These are phyloP conservation scores for Colletotrichum gloeosporioides DNA, from an alignment of 2,329 filamentous ascomycete species.

Conservation along the genomic window DNA sequence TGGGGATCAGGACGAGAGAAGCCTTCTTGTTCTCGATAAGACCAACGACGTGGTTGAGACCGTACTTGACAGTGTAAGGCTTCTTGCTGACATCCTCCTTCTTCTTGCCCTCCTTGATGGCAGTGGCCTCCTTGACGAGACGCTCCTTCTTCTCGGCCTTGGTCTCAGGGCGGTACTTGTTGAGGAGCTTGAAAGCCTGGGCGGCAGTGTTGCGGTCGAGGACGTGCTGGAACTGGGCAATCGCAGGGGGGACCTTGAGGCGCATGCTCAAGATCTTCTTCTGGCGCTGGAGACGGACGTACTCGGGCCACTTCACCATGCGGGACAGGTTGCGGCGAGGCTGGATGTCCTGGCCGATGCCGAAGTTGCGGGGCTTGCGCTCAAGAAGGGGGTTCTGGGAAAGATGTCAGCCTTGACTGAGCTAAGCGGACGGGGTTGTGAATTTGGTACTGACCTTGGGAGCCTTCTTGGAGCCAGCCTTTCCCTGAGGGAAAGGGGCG, in stretches of 20 bases:
- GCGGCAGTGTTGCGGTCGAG: constrained; percentile 96
- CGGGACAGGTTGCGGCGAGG: constrained; percentile 92
- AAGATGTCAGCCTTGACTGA: constrained; percentile 24
- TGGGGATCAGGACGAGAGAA: constrained; percentile 94
- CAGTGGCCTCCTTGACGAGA: constrained; percentile 96
- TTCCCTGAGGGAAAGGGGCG: constrained; percentile 94
- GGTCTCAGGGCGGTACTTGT: constrained; percentile 99
- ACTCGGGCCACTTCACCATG: constrained; percentile 99
- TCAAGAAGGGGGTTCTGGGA: constrained; percentile 96
- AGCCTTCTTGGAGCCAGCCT: constrained; percentile 91
- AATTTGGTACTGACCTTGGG: constrained; percentile 79
- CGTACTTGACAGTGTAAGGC: constrained; percentile 99
- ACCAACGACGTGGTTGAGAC: constrained; percentile 98
- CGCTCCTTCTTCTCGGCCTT: constrained; percentile 99
- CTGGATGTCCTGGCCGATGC: constrained; percentile 99
- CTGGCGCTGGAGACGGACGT: constrained; percentile 95
- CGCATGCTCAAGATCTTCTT: constrained; percentile 97
- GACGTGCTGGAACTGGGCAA: constrained; percentile 97
- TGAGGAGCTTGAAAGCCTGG: constrained; percentile 98
- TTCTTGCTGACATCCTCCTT: constrained; percentile 99
- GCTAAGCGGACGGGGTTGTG: neutral
- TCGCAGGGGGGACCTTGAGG: constrained; percentile 96
- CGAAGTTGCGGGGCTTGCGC: constrained; percentile 97
- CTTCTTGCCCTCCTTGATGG: constrained; percentile 99
- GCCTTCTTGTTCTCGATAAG: constrained; percentile 99